Evolutionary conservation across 2,329 filamentous ascomycete genomes (phyloP), one percentile per base, ranked within the genome.

Genomic region (Neospermospora avenae): DNA sequence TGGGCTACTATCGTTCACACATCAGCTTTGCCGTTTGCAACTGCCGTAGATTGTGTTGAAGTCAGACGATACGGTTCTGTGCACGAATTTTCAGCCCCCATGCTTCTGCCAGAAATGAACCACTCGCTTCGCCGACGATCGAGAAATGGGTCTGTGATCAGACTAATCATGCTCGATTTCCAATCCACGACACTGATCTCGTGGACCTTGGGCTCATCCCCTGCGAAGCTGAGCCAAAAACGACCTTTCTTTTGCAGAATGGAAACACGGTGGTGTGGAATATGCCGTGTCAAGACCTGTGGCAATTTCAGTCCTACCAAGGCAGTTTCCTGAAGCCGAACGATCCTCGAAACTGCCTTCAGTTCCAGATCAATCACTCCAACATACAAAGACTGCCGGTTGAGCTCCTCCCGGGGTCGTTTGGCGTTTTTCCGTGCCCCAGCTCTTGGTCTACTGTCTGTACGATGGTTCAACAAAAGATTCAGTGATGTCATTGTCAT

Each of bases 61-160:
- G n/a, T n/a, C n/a, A n/a, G n/a, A n/a, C n/a, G n/a, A n/a, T n/a
- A n/a, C n/a, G n/a, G n/a, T n/a, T n/a, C n/a, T n/a, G n/a, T n/a
- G n/a, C n/a, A n/a, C n/a, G n/a, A n/a, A n/a, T n/a, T n/a, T n/a
- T n/a, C n/a, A n/a, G n/a, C n/a, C n/a, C n/a, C n/a, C n/a, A n/a
- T n/a, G n/a, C n/a, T n/a, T n/a, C n/a, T n/a, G n/a, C n/a, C n/a
- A n/a, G n/a, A n/a, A n/a, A n/a, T n/a, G n/a, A n/a, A n/a, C n/a
- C n/a, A n/a, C n/a, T n/a, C n/a, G n/a, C n/a, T n/a, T n/a, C n/a
- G n/a, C n/a, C n/a, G n/a, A n/a, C n/a, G 59, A 64, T 65, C 60
- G 57, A 67, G 63, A 67, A 67, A 67, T 63, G 54, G 44, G 57
- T 57, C 39, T 63, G 35, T 62, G 25, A 67, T 65, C 45, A 61